phyloP scores from a whole-genome alignment of 768 basidiomycete species.

The Daedaleopsis sinensis region DNA sequence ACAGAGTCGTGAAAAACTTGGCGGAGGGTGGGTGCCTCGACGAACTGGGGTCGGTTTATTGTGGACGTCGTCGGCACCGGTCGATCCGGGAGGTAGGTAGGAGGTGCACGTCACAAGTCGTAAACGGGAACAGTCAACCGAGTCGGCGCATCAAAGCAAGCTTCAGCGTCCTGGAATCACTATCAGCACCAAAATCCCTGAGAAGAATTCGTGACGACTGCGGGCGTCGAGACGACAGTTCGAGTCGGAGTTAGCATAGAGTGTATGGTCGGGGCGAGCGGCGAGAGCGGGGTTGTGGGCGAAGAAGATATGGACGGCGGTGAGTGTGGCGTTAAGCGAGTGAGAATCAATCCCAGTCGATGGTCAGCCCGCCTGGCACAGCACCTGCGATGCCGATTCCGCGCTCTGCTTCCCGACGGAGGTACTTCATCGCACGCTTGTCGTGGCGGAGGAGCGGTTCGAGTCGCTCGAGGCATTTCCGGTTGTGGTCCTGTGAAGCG shows the following conservation, averaged over 20 bases:
- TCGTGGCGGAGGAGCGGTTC: constrained; percentile 72
- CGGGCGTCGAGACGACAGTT: not conserved
- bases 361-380: constrained; percentile 69
- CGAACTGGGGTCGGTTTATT: not conserved
- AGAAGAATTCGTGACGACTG: not conserved
- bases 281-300: not conserved
- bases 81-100: not conserved
- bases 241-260: too few relatives aligned
- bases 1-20: constrained; percentile 5
- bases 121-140: not conserved
- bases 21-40: not conserved
- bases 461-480: constrained; percentile 65
- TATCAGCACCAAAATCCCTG: constrained; percentile 5
- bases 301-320: not conserved
- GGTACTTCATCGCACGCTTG: constrained; percentile 80
- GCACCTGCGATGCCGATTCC: constrained; percentile 70
- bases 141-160: not conserved
- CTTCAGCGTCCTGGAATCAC: constrained; percentile 12
- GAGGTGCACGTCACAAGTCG: not conserved
- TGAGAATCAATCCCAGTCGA: constrained; percentile 70
- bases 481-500: constrained; percentile 71
- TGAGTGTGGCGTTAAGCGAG: not conserved
- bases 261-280: too few relatives aligned
- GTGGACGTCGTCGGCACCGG: not conserved
- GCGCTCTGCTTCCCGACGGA: constrained; percentile 75